Evolutionary conservation across 495 filamentous ascomycete genomes (phyloP), one percentile per base, ranked within the genome.

Genomic region (Penicillium maclennaniae): DNA sequence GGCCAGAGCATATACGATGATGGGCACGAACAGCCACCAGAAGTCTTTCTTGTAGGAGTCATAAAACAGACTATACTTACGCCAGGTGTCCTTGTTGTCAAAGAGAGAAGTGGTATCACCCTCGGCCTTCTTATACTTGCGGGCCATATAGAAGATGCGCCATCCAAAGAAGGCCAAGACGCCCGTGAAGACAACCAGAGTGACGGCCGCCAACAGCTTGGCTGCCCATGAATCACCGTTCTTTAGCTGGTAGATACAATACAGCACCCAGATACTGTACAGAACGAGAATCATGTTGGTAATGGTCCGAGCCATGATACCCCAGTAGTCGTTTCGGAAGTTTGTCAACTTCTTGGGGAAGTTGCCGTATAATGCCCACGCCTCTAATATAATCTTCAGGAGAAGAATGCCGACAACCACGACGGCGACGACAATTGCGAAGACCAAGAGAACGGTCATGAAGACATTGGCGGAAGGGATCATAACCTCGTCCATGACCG

Each of bases 241-340:
- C 4, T 84, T 92, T 62, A 97, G 92, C 66, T 98, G 92, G 70
- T 92, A 97, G 53, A 98, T 80, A 68, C 93, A 97, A 66, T 96
- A 98, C 21, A 98, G 74, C 6, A 90, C 88, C 93, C 93, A 98
- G 40, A 96, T 81, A 42, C 92, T 90, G 69, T 98, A 98, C 2
- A 98, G 79, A 23, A 97, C 73, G 45, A 98, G 80, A 58, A 98
- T 92, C 78, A 98, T 75, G 59, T 89, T 87, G 54, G 90, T 93
- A 65, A 98, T 88, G 21, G 92, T 89, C 37, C 90, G 86, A 36
- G 83, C 87, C 65, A 98, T 81, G 9, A 91, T 78, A 50, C 88
- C 87, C 93, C 93, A 97, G 71, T 98, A 98, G 58, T 92, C 87
- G 68, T 95, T 92, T 47, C 93, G 88, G 81, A 97, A 97, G 23